Conservation (phyloP, 176 grass and related monocot species). For the Raddia guianensis region DNA sequence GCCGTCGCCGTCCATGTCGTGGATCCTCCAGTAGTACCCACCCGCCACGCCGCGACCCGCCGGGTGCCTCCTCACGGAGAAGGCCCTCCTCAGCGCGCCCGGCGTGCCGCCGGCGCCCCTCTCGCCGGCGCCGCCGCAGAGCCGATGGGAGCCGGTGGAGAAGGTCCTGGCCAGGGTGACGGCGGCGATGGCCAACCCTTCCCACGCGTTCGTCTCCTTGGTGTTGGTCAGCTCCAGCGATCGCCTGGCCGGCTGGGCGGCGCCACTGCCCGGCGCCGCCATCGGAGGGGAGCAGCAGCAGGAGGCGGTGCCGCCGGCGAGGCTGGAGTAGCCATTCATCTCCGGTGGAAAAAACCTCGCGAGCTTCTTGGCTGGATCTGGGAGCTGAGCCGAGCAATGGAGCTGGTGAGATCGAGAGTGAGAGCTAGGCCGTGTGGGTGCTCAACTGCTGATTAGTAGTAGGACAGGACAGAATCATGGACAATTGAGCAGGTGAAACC, state of each 20-base stretch:
- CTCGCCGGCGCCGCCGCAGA: conserved; percentile 40
- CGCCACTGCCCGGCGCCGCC: not conserved
- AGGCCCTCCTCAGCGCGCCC: conserved; percentile 52
- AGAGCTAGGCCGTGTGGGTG: not conserved
- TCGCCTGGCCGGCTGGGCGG: conserved; percentile 27
- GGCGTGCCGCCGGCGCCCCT: conserved; percentile 10
- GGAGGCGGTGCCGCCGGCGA: not conserved
- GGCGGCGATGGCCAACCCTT: conserved; percentile 47
- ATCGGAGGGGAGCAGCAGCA: not conserved
- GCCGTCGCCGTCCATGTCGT: conserved; percentile 52
- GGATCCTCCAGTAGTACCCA: conserved; percentile 76
- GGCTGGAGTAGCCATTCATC: conserved; percentile 63
- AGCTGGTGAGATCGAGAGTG: conserved; percentile 7
- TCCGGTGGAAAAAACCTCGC: not conserved
- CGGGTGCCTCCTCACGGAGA: conserved; percentile 63
- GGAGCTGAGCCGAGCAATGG: conserved; percentile 20
- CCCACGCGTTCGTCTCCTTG: conserved; percentile 56
- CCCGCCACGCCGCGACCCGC: conserved; percentile 23
- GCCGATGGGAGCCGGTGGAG: conserved; percentile 59
- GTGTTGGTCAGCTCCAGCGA: conserved; percentile 58
- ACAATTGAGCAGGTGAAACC: conserved; percentile 45
- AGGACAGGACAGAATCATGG: conserved; percentile 24
- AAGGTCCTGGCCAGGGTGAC: conserved; percentile 58
- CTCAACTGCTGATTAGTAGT: not conserved
- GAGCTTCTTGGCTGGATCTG: conserved; percentile 37